Conservation (phyloP, 1,284 basidiomycete species). For the Somion occarium region DNA sequence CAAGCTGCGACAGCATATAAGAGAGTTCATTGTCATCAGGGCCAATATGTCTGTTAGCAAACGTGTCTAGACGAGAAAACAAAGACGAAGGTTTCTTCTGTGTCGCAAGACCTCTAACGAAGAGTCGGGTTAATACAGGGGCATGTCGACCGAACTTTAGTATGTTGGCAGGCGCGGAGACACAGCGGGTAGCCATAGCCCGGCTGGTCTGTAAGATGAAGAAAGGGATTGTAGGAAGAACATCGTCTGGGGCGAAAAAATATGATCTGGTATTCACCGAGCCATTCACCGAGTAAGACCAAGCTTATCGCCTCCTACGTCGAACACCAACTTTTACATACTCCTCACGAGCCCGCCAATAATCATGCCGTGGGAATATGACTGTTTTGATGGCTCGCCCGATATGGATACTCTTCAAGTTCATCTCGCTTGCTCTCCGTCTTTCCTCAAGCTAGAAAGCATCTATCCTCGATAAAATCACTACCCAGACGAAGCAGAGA, state of each 20-base stretch:
- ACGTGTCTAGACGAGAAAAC: constrained; percentile 84
- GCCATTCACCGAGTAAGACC: constrained; percentile 64
- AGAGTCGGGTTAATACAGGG: not conserved
- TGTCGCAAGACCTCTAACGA: constrained; percentile 47
- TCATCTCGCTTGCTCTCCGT: no score
- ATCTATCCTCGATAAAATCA: no score
- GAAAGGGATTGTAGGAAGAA: constrained; percentile 21
- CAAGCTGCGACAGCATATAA: constrained; percentile 77
- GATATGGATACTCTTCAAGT: not conserved
- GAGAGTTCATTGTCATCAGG: constrained; percentile 74
- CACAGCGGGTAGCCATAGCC: constrained; percentile 41
- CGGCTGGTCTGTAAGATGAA: constrained; percentile 19
- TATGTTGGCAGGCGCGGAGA: constrained; percentile 24
- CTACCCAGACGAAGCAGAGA: no score
- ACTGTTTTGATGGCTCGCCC: constrained; percentile 1
- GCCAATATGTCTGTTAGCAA: constrained; percentile 85
- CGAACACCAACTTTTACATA: constrained; percentile 14
- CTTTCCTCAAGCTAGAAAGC: no score
- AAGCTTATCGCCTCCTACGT: constrained; percentile 26
- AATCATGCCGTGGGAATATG: constrained; percentile 8
- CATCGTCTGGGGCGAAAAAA: constrained; percentile 11
- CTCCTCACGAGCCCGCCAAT: constrained; percentile 6
- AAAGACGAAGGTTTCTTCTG: constrained; percentile 52
- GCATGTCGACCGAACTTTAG: constrained; percentile 10
- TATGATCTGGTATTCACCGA: constrained; percentile 41